Conservation (phyloP, 352 stramenopile genomes). For the Phytophthora cajani region DNA sequence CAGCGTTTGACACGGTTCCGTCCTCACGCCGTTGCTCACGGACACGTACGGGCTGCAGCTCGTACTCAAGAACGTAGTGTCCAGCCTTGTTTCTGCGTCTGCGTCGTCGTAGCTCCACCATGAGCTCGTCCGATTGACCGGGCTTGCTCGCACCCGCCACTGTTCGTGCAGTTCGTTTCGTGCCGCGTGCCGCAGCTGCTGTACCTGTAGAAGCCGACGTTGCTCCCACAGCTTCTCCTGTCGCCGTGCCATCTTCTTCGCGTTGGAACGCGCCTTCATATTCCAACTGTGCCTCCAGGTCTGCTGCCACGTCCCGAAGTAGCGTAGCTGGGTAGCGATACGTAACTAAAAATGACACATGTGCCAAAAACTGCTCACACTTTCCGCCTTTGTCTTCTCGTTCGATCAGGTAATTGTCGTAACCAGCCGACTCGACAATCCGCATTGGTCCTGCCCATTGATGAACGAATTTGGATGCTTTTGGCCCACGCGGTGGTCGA, state of each 20-base stretch:
- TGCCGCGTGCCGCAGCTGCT: not conserved
- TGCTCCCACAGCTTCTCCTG: constrained; percentile 4
- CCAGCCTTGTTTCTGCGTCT: not conserved
- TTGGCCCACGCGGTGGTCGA: not conserved
- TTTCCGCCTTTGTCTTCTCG: not conserved
- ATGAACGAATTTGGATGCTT: constrained; percentile 11
- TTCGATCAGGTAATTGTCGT: not conserved
- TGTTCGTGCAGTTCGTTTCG: constrained; percentile 7
- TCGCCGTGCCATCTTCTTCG: not conserved
- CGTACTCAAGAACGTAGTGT: not conserved
- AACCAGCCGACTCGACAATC: not conserved
- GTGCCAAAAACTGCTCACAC: not conserved
- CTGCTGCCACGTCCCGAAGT: not conserved
- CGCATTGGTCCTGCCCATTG: not conserved
- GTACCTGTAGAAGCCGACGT: not conserved
- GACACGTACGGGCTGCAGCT: not conserved
- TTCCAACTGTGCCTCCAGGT: not conserved
- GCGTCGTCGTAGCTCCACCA: constrained; percentile 8
- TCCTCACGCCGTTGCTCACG: no score
- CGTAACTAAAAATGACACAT: constrained; percentile 2
- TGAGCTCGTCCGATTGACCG: not conserved
- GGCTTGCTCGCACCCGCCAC: not conserved
- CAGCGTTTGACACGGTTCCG: no score
- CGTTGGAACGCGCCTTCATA: constrained; percentile 3
- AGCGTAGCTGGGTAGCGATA: not conserved